phyloP scores from a whole-genome alignment of 1,139 yeast species.

The Geotrichum carabidarum region DNA sequence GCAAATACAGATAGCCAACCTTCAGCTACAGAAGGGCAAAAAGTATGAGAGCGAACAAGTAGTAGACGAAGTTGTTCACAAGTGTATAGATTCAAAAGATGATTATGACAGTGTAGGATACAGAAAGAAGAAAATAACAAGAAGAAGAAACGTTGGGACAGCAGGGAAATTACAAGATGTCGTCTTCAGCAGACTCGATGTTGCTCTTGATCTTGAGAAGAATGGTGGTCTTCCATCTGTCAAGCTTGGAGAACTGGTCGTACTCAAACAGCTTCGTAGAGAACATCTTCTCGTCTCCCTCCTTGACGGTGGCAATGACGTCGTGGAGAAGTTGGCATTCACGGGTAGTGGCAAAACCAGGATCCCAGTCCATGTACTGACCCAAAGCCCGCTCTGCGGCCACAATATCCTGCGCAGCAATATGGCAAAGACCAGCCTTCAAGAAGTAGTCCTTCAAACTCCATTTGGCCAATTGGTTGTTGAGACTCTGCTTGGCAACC shows the following conservation, averaged over 20 bases:
- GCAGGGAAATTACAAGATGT: slow-evolving; percentile 30
- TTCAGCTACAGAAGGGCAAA: no score
- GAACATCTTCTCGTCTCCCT: slow-evolving; percentile 74
- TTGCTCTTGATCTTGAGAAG: slow-evolving; percentile 74
- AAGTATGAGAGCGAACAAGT: no score
- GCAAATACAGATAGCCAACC: no score
- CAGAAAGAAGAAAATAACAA: no score
- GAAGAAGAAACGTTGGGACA: no score
- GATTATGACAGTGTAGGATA: no score
- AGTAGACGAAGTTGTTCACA: no score
- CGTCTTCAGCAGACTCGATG: slow-evolving; percentile 71
- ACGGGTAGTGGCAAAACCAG: slow-evolving; percentile 70
- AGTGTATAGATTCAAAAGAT: no score
- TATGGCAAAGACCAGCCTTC: slow-evolving; percentile 73
- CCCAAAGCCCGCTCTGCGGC: slow-evolving; percentile 74
- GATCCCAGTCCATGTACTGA: slow-evolving; percentile 65
- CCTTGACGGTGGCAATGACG: slow-evolving; percentile 64
- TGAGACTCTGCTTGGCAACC: slow-evolving; percentile 69
- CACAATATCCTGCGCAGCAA: slow-evolving; percentile 75
- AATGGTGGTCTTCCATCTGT: slow-evolving; percentile 86
- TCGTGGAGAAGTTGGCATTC: slow-evolving; percentile 64
- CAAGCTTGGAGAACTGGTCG: slow-evolving; percentile 85
- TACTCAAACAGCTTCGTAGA: slow-evolving; percentile 73
- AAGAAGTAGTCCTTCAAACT: slow-evolving; percentile 86
- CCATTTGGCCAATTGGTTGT: slow-evolving; percentile 80